Evolutionary conservation across 305 asterid genomes (phyloP).

Genomic region (Fraxinus velutina): DNA sequence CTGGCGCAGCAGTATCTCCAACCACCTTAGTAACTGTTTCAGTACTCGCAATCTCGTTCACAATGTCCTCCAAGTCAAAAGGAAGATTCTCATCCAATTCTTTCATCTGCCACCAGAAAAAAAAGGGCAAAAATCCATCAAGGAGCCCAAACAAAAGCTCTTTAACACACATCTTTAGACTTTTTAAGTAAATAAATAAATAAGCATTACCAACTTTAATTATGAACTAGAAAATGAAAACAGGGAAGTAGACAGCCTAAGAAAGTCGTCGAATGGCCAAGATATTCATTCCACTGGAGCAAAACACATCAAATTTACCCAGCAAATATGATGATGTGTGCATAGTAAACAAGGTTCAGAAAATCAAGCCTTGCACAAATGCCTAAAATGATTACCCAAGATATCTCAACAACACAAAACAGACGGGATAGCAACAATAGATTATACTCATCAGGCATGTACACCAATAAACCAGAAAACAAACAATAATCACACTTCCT

Average conservation of each 20-base stretch:
- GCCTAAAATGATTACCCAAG: neutral
- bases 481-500: neutral
- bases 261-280: neutral
- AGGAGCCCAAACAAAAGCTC: neutral
- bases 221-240: neutral
- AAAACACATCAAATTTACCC: constrained; percentile 10
- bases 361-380: constrained; percentile 1
- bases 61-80: constrained; percentile 48
- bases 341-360: neutral
- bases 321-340: neutral
- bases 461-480: neutral
- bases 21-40: constrained; percentile 29
- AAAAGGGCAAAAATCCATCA: constrained; percentile 12
- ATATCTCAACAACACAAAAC: neutral
- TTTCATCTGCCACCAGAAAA: constrained; percentile 50
- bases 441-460: neutral
- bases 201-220: neutral
- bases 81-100: constrained; percentile 69
- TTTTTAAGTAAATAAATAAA: neutral
- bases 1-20: constrained; percentile 31
- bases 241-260: neutral
- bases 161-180: neutral
- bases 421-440: neutral
- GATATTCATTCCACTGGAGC: neutral
- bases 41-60: constrained; percentile 34